Percentiles rank a stretch among this genome's conserved stretches.
phyloP scores from a whole-genome alignment of 1,284 basidiomycete genomes.

The Boletus sp. region DNA sequence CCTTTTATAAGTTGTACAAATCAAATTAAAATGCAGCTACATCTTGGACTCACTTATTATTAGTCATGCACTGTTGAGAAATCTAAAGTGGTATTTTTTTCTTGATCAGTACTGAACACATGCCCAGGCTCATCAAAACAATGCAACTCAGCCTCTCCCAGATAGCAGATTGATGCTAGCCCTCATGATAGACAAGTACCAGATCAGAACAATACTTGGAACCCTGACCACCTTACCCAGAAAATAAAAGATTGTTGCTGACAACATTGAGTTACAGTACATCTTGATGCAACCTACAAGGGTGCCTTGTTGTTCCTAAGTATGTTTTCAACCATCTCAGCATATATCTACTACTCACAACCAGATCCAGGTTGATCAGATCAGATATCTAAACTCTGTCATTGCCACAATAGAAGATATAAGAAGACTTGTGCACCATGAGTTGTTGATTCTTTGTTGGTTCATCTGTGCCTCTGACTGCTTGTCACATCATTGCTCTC shows the following conservation, averaged over 20 bases:
- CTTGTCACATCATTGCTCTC: no score
- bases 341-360: not conserved
- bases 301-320: not conserved
- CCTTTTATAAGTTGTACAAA: not conserved
- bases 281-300: not conserved
- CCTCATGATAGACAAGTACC: not conserved
- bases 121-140: not conserved
- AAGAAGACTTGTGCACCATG: not conserved
- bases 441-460: not conserved
- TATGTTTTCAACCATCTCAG: not conserved
- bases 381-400: not conserved
- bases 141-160: not conserved
- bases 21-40: not conserved
- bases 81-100: conserved; percentile 37
- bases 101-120: not conserved
- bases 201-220: not conserved
- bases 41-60: not conserved
- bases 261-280: not conserved
- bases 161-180: not conserved
- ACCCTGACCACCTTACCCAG: not conserved
- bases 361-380: not conserved
- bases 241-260: not conserved
- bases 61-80: not conserved
- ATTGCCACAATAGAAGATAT: no score
- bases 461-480: no score